Conservation (phyloP, 345 rosid species). For the Psidium guajava region DNA sequence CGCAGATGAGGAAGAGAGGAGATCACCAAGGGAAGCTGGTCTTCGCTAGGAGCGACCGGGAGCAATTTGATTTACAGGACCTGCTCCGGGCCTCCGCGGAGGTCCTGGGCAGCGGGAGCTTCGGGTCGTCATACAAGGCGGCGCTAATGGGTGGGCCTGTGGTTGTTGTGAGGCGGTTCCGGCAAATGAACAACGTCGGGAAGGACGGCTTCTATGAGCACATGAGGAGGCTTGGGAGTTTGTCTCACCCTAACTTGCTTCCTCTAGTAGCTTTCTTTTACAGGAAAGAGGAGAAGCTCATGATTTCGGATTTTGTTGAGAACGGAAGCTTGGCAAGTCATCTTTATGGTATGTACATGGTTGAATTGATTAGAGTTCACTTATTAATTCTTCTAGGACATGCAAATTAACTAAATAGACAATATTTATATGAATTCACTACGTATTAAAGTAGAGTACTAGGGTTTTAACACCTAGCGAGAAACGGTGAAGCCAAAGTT, state of each 20-base stretch:
- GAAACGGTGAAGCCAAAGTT: background rate
- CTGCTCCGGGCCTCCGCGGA: slow-evolving; percentile 76
- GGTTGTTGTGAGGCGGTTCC: slow-evolving; percentile 73
- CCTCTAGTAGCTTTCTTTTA: slow-evolving; percentile 58
- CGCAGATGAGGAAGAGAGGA: background rate
- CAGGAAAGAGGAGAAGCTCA: slow-evolving; percentile 74
- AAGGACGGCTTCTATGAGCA: slow-evolving; percentile 59
- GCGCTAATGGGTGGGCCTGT: slow-evolving; percentile 36
- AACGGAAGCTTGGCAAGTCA: slow-evolving; percentile 76
- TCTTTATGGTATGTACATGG: slow-evolving; percentile 47
- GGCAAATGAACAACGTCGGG: slow-evolving; percentile 44
- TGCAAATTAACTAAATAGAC: background rate
- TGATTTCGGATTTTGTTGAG: slow-evolving; percentile 48
- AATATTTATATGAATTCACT: background rate
- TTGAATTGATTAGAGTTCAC: background rate
- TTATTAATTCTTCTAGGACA: background rate
- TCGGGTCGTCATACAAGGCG: slow-evolving; percentile 83
- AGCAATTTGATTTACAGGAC: slow-evolving; percentile 61
- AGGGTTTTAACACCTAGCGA: too few relatives aligned
- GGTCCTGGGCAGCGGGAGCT: slow-evolving; percentile 62
- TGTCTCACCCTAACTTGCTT: slow-evolving; percentile 69
- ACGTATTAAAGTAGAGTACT: background rate
- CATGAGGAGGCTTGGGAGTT: slow-evolving; percentile 52
- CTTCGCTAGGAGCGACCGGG: slow-evolving; percentile 41
- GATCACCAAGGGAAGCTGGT: slow-evolving; percentile 19